Evolutionary conservation across 176 grass and related monocot genomes (phyloP).

Genomic region (Sorghum bicolor): DNA sequence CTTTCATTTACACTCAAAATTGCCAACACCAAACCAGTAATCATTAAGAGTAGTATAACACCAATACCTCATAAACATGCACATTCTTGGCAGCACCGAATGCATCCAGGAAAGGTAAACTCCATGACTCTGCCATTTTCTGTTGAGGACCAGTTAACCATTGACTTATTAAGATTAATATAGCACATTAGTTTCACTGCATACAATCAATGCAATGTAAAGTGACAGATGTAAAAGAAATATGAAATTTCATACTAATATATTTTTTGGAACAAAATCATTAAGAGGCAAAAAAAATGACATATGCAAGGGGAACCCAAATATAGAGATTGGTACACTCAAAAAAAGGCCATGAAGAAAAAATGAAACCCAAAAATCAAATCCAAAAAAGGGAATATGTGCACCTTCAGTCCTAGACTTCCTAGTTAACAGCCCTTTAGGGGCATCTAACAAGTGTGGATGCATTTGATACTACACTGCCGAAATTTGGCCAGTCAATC

Average conservation of each 20-base stretch:
- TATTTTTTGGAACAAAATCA: not conserved
- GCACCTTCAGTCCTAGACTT: not conserved
- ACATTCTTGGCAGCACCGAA: slow-evolving; percentile 44
- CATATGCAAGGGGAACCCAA: not conserved
- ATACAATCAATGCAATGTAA: not conserved
- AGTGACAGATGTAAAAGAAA: not conserved
- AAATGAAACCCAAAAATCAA: not conserved
- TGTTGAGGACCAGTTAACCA: slow-evolving; percentile 30
- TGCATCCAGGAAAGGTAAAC: slow-evolving; percentile 51
- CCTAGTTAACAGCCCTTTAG: not conserved
- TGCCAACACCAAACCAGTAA: not conserved
- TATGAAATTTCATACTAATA: not conserved
- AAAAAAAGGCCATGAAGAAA: not conserved
- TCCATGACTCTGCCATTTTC: slow-evolving; percentile 77
- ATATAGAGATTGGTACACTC: not conserved
- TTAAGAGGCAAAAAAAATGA: not conserved
- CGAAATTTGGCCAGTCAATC: not conserved
- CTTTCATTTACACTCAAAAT: not conserved
- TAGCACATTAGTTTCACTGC: not conserved
- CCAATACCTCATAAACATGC: slow-evolving; percentile 56
- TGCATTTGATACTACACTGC: not conserved
- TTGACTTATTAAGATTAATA: not conserved
- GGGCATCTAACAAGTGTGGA: not conserved
- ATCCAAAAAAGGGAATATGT: not conserved
- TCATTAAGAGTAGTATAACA: not conserved